Evolutionary conservation across 2,329 filamentous ascomycete species (phyloP).

Genomic region (Paracoccidioides lutzii): DNA sequence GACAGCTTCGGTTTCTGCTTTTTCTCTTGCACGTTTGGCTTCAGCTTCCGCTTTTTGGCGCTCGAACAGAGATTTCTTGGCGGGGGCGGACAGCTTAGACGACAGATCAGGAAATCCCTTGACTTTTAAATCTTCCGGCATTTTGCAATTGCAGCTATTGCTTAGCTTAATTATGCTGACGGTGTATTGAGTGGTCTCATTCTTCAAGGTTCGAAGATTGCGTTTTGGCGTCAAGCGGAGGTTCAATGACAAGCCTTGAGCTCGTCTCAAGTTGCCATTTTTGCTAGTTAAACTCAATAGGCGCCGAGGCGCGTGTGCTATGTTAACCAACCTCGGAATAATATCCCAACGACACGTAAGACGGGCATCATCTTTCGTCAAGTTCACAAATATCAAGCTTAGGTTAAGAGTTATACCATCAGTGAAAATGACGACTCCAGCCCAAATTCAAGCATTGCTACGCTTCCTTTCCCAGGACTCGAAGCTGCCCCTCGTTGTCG

Average conservation of each 20-base stretch:
- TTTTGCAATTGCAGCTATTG: constrained; percentile 8
- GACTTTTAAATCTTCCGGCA: constrained; percentile 28
- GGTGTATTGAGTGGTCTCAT: neutral
- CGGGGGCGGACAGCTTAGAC: constrained; percentile 63
- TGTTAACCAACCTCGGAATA: neutral
- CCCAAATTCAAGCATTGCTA: constrained; percentile 33
- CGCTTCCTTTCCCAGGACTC: constrained; percentile 47
- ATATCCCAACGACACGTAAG: neutral
- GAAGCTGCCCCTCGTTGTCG: constrained; percentile 42
- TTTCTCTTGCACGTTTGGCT: constrained; percentile 72
- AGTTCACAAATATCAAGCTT: neutral
- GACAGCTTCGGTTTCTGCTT: constrained; percentile 74
- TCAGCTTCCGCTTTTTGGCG: constrained; percentile 79
- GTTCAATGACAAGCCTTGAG: neutral
- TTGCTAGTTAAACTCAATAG: neutral
- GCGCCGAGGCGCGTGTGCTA: neutral
- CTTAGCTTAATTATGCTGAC: neutral
- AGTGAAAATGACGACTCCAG: constrained; percentile 14
- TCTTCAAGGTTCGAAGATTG: neutral
- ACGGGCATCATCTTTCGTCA: no score
- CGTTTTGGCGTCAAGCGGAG: neutral
- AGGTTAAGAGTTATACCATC: constrained; percentile 1
- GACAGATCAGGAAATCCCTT: constrained; percentile 56
- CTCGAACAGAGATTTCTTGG: constrained; percentile 79
- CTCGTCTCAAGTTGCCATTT: neutral